Base-by-base conservation (phyloP, 2,329 filamentous ascomycete species). In the Aspergillus nomiae region DNA sequence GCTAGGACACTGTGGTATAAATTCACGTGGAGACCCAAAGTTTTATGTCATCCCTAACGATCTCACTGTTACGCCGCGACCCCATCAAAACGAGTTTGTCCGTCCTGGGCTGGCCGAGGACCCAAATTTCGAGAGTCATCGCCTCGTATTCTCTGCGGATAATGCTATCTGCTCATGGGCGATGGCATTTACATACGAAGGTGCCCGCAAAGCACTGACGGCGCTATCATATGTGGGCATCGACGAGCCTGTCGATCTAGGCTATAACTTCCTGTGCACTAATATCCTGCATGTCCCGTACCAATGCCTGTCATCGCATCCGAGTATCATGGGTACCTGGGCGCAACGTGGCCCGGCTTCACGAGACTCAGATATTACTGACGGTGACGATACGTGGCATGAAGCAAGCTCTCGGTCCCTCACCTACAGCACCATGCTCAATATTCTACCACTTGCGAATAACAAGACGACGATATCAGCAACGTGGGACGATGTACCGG, bases 11-110 rank as follows among this genome's bases (percentile, higher is more conserved):
- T 59, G 58, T 16, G 58, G 58, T 3, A 59, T 54, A 8, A 51
- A 53, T 2, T 41, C 34, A 9, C 58, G 58, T 8, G 58, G 43
- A 7, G 58, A 53, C 2, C 58, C 34, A 0, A 46, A 24, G 11
- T 59, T 45, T 14, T 59, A 59, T 14, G 48, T 53, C 9, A 59
- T 59, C 10, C 48, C 48, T 1, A 38, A 59, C 19, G 58, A 59
- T 26, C n/a, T 36, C 14, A 59, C 58, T 1, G 58, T 53, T 8
- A 50, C 58, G 3, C 58, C 58, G 21, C 34, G 36, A 4, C n/a
- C 34, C 21, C 58, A 51, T 28, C 58, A 51, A 1, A 45, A 36
- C 14, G 58, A 59, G 24, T 59, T 53, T 21, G 34, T 41, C n/a
- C 58, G 38, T 12, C 58, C 58, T 7, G 16, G 3, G 1, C 12